Evolutionary conservation across 305 asterid genomes (phyloP), one percentile per base, ranked within the genome.

Genomic region (Solanum hybrid): DNA sequence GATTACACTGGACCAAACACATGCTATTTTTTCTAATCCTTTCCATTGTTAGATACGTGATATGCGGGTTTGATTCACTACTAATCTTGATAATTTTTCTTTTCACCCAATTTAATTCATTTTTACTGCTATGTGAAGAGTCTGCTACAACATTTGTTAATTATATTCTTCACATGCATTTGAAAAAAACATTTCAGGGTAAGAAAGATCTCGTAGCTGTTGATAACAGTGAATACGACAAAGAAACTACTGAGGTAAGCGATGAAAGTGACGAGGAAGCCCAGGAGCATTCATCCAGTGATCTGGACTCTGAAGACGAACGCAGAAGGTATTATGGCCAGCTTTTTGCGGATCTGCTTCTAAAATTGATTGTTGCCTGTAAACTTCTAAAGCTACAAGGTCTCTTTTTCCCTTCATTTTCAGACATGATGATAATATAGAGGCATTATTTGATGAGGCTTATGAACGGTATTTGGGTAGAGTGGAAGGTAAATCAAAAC

Each of bases 271-370:
- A 90, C 2, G 93, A 84, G 37, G 97, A 92, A 79, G 91, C 89
- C 79, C 93, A 93, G 89, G 94, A 92, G 29, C 87, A 85, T 87
- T 36, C 92, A 64, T 87, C 93, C 75, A 96, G 98, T 90, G 98
- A 97, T 92, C 83, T 94, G 86, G 99, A 97, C 91, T 94, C 99
- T 40, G 99, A 96, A 88, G 99, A 98, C 91, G 99, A 98, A 92
- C 92, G 93, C 33, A 92, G 87, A 71, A 91, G 99, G 99, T 92
- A 90, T 18, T 77, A 46, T 34, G 35, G 22, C 87, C 64, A 40
- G 34, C 64, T 83, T 73, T 73, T 69, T 83, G 81, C 28, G 35
- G 39, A 26, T 51, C 33, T 51, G 86, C 89, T 84, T 81, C 75
- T 35, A 28, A 24, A 79, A 67, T 29, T 51, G 42, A 74, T 12